A percentile compares a stretch with the other conserved stretches of the same genome.
phyloP scores from a whole-genome alignment of 2,329 filamentous ascomycete species.

The Incumbomyces lentus region DNA sequence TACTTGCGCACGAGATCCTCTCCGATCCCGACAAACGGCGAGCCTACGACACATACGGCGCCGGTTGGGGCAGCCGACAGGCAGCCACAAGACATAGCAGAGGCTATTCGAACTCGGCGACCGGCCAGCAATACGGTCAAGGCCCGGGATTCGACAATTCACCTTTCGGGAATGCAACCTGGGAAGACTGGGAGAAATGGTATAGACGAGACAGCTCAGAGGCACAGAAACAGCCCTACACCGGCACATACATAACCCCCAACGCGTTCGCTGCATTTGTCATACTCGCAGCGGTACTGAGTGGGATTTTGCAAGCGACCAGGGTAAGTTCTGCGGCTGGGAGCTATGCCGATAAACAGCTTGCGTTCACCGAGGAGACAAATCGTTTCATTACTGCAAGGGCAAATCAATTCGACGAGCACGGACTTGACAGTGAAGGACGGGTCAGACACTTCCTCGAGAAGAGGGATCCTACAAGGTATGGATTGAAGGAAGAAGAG shows the following conservation, averaged over 20 bases:
- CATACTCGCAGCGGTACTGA: conserved; percentile 56
- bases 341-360: conserved; percentile 55
- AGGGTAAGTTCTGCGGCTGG: conserved; percentile 54
- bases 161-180: conserved; percentile 71
- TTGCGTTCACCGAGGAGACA: conserved; percentile 55
- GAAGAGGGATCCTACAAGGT: conserved; percentile 52
- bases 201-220: conserved; percentile 45
- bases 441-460: conserved; percentile 69
- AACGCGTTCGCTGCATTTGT: conserved; percentile 66
- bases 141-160: conserved; percentile 32
- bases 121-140: conserved; percentile 23
- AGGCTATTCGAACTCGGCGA: conserved; percentile 20
- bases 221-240: conserved; percentile 25
- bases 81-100: conserved; percentile 19
- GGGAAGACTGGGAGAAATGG: conserved; percentile 95
- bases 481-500: conserved; percentile 35
- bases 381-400: conserved; percentile 36
- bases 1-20: conserved; percentile 79
- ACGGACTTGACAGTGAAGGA: conserved; percentile 47
- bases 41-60: conserved; percentile 71
- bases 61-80: conserved; percentile 58
- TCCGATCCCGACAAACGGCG: conserved; percentile 67
- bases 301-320: conserved; percentile 60
- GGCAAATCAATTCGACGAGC: conserved; percentile 43
- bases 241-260: conserved; percentile 64